A percentile compares a stretch with the other conserved stretches of the same genome.
Evolutionary conservation across 1,139 yeast species (phyloP).

Genomic region (Lodderomyces beijingensis): DNA sequence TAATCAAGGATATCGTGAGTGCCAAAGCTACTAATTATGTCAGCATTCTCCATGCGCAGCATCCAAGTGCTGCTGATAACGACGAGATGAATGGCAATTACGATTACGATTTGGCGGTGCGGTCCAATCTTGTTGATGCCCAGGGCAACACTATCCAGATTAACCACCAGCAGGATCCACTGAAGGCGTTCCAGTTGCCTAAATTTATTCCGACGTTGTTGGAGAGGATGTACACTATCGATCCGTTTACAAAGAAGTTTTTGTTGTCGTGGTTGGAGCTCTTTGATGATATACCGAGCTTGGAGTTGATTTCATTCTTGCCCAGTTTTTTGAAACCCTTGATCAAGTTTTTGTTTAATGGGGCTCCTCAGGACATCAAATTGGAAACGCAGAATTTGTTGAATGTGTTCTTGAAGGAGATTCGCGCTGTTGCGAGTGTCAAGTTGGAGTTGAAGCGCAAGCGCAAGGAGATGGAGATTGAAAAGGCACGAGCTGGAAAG

Average conservation of each 20-base stretch:
- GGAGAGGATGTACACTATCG: slow-evolving; percentile 87
- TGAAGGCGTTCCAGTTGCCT: slow-evolving; percentile 77
- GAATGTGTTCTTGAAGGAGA: slow-evolving; percentile 74
- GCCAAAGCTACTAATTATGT: slow-evolving; percentile 91
- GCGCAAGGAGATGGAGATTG: slow-evolving; percentile 8
- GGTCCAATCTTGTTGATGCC: slow-evolving; percentile 24
- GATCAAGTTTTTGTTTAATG: slow-evolving; percentile 68
- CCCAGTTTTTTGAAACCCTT: slow-evolving; percentile 90
- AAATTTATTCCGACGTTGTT: slow-evolving; percentile 85
- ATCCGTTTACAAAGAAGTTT: slow-evolving; percentile 89
- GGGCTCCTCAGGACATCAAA: slow-evolving; percentile 83
- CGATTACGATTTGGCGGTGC: slow-evolving; percentile 7
- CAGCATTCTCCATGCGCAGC: slow-evolving; percentile 64
- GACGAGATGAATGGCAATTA: slow-evolving; percentile 23
- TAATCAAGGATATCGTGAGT: slow-evolving; percentile 91
- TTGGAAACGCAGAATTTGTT: slow-evolving; percentile 78
- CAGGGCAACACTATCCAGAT: slow-evolving; percentile 56
- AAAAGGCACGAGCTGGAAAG: not conserved
- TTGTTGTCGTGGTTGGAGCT: slow-evolving; percentile 90
- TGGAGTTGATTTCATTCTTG: slow-evolving; percentile 79
- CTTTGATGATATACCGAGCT: slow-evolving; percentile 86
- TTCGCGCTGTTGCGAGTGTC: slow-evolving; percentile 67
- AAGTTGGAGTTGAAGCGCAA: slow-evolving; percentile 45
- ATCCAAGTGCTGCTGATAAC: no score
- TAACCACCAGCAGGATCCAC: slow-evolving; percentile 57